Evolutionary conservation across 2,329 filamentous ascomycete species (phyloP).

Genomic region (Fusarium sp.): DNA sequence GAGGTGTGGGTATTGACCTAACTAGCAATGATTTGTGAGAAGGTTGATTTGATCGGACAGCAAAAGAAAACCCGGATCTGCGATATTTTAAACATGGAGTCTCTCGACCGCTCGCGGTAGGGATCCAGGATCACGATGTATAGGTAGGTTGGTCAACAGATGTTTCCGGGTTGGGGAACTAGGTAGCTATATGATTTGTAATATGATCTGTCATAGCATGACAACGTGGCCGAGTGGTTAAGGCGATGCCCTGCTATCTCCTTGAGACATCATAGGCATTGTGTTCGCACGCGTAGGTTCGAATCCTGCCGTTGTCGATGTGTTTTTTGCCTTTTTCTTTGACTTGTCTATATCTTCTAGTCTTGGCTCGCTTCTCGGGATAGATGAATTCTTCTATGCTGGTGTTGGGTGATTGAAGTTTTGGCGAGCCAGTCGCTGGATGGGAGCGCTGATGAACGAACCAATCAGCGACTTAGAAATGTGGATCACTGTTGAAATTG

Average conservation of each 20-base stretch:
- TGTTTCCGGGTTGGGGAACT: not conserved
- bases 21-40: not conserved
- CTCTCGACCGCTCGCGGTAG: not conserved
- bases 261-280: constrained; percentile 27
- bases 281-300: constrained; percentile 32
- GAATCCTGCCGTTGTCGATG: constrained; percentile 28
- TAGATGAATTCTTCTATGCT: not conserved
- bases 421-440: not conserved
- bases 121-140: too few relatives aligned
- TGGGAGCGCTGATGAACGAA: not conserved
- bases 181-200: too few relatives aligned
- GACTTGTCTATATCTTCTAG: fast-evolving
- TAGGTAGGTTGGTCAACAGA: not conserved
- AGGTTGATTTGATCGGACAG: not conserved
- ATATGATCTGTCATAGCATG: fast-evolving
- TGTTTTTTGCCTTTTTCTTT: not conserved
- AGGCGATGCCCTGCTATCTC: constrained; percentile 32
- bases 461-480: constrained; percentile 1
- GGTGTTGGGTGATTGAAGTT: fast-evolving
- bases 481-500: constrained; percentile 5
- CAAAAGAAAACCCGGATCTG: not conserved
- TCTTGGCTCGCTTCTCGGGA: too few relatives aligned
- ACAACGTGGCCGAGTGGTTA: constrained; percentile 32
- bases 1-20: not conserved
- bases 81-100: not conserved